phyloP scores from a whole-genome alignment of 2,329 filamentous ascomycete species.

The Ceratocystis smalleyi region DNA sequence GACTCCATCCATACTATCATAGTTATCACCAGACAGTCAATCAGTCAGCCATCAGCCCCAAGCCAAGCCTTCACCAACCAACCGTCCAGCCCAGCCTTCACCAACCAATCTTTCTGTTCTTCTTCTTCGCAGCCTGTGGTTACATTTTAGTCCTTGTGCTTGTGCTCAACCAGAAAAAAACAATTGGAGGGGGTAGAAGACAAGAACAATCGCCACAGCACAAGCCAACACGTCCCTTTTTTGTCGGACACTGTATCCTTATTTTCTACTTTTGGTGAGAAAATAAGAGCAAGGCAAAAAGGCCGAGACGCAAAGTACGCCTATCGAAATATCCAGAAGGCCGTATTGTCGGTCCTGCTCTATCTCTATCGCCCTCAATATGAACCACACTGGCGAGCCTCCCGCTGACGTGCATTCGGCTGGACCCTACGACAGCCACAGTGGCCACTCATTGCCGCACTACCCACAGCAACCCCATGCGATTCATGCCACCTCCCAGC shows the following conservation, averaged over 20 bases:
- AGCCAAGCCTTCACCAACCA: background rate
- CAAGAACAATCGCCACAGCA: background rate
- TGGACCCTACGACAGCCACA: background rate
- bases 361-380: background rate
- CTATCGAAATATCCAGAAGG: background rate
- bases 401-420: conserved; percentile 1
- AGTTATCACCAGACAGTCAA: background rate
- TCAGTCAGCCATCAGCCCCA: background rate
- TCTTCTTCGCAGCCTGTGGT: background rate
- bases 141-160: background rate
- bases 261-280: background rate
- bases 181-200: background rate
- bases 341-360: background rate
- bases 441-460: background rate
- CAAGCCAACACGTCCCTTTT: background rate
- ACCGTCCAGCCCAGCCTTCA: background rate
- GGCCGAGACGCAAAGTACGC: background rate
- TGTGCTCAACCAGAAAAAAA: conserved; percentile 2
- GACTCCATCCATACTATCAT: too few relatives aligned
- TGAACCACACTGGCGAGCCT: conserved; percentile 3
- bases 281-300: background rate
- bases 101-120: background rate
- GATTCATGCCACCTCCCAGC: background rate
- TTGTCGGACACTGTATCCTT: conserved; percentile 2
- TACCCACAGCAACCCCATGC: background rate